Evolutionary conservation across 345 rosid genomes (phyloP), one percentile per base, ranked within the genome.

Genomic region (Citropsis articulata): DNA sequence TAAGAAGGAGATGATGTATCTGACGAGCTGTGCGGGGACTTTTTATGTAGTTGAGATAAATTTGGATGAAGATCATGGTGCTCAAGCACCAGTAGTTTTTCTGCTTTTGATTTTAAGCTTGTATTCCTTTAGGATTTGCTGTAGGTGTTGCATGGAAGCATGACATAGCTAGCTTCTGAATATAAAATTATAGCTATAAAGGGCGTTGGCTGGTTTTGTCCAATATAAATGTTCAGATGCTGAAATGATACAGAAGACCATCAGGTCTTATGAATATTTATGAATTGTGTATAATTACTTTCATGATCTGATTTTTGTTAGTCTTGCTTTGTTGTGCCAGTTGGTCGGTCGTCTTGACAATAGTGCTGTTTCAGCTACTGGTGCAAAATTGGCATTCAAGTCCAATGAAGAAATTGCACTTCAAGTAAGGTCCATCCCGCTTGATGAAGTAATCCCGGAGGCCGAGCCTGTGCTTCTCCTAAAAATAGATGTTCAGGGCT

Each of bases 331-430:
- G 10, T 74, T 71, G 13, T 55, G 18, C 75, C 88, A 96, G 98
- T 84, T 96, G 81, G 97, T 96, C n/a, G 99, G 99, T 67, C 88
- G 98, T 82, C 99, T 96, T 48, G 98, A 96, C 79, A 96, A 96
- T 42, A 94, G 98, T 72, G 98, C 98, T 21, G 92, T 96, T 66
- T 96, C 99, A 8, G 95, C 97, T 4, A 80, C 85, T 0, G 99
- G 98, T 2, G 99, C 99, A 65, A 92, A 87, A 77, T 76, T 96
- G 79, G 98, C 98, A 45, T 96, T 96, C 92, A 94, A 92, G 81
- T 92, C 99, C 61, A 94, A 96, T 78, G 90, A 96, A 84, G 98
- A 96, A 86, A 76, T 96, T 79, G 97, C 94, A 65, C 79, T 96
- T 24, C 94, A 92, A 90, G 95, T 96, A 50, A 91, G 89, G 83